Evolutionary conservation across 192 early-diverging fungal species (phyloP).

Genomic region (Kickxella alabastrina): DNA sequence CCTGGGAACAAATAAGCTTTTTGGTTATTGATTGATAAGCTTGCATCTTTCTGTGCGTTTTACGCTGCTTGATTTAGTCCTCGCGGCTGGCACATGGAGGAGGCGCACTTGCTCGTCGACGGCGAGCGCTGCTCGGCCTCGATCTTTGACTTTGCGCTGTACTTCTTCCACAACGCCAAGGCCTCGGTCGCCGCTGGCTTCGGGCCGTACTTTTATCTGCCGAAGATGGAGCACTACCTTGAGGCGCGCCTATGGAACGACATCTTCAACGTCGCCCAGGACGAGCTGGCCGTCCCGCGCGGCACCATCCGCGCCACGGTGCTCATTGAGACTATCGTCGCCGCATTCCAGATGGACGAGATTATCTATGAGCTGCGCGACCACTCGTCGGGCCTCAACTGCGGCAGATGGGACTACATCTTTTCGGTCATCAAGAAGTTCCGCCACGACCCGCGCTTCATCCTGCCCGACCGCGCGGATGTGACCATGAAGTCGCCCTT

Average conservation of each 20-base stretch:
- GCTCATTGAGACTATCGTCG: conserved; percentile 96
- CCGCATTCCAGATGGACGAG: conserved; percentile 98
- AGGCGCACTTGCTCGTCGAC: conserved; percentile 92
- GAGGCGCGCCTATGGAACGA: conserved; percentile 99
- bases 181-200: conserved; percentile 76
- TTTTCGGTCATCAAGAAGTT: conserved; percentile 98
- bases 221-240: conserved; percentile 98
- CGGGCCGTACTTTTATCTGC: conserved; percentile 98
- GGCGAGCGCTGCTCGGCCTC: conserved; percentile 90
- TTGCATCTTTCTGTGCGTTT: conserved; percentile 24
- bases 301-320: conserved; percentile 97
- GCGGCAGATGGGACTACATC: conserved; percentile 99
- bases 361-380: conserved; percentile 99
- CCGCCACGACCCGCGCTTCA: conserved; percentile 78
- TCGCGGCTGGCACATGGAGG: conserved; percentile 98
- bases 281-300: conserved; percentile 81
- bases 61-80: conserved; percentile 52
- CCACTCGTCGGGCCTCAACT: conserved; percentile 97
- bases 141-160: conserved; percentile 96
- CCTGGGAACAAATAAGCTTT: no score
- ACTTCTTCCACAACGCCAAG: conserved; percentile 98
- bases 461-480: conserved; percentile 87
- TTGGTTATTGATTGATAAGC: no score
- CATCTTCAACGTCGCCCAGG: conserved; percentile 92
- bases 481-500: conserved; percentile 95